Base-by-base conservation (phyloP, 345 rosid genomes). In the Salix dunnii region DNA sequence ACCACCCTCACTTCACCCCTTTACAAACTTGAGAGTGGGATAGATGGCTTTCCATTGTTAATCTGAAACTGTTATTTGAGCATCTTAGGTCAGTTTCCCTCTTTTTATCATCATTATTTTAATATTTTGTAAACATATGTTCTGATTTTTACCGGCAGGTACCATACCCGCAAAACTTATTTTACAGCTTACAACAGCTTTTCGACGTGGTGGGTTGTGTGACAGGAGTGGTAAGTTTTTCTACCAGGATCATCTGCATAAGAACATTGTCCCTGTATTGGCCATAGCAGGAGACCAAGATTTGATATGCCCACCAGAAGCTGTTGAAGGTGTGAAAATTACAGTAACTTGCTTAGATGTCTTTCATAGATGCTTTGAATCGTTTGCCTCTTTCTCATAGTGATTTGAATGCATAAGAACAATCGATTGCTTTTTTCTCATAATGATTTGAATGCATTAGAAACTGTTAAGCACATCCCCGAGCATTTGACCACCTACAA, bases 221-320 rank as follows among this genome's bases (percentile, higher is more conserved):
- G 96, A 96, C 77, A 87, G 97, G 76, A 87, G 87, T 64, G 96
- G 99, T 58, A 80, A 88, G 71, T 89, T 91, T 86, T 85, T 79
- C 76, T 92, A 91, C 86, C 92, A 91, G 88, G 91, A 91, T 67
- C 88, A 91, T 82, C 80, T 93, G 73, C 78, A 76, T 75, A 82
- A 78, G 77, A 80, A 82, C 81, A 87, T 48, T 78, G 88, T 91
- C 55, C 98, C 99, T 67, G 85, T 93, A 76, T 81, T 96, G 82
- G 99, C 99, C 3, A 74, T 93, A 74, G 99, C 99, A 36, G 99
- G 99, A 79, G 97, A 96, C 76, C 81, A 74, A 80, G 98, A 96
- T 89, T 85, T 89, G 77, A 93, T 96, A 78, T 96, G 99, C 72
- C 99, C 99, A 31, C 94, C 96, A 48, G 90, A 84, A 71, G 97